A percentile compares a stretch with the other conserved stretches of the same genome.
Conservation (phyloP, 805 yeast species). For the Barnettozyma sucrosica region DNA sequence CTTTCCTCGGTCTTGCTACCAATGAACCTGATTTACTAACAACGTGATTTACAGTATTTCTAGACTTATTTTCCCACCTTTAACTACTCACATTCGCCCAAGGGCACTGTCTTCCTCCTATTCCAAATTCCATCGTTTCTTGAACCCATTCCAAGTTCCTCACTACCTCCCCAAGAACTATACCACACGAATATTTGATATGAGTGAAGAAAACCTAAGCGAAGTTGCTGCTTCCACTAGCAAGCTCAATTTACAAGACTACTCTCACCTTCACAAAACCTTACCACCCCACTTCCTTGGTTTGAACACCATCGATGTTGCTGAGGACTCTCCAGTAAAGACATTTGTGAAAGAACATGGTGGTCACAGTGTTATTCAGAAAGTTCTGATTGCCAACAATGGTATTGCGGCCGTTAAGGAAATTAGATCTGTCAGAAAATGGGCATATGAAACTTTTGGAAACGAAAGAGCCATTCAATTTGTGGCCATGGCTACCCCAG, state of each 20-base stretch:
- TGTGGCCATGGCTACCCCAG: slow-evolving; percentile 99
- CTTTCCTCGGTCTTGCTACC: background rate
- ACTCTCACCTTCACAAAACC: slow-evolving; percentile 30
- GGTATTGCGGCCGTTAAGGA: slow-evolving; percentile 99
- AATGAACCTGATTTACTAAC: background rate
- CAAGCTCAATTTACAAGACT: slow-evolving; percentile 28
- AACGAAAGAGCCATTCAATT: slow-evolving; percentile 90
- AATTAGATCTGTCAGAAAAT: slow-evolving; percentile 93
- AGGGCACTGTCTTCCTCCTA: slow-evolving; percentile 5
- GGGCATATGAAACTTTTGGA: slow-evolving; percentile 99
- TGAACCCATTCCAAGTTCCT: background rate
- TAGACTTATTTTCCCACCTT: slow-evolving; percentile 8
- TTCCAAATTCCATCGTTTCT: slow-evolving; percentile 1
- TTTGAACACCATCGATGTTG: slow-evolving; percentile 65
- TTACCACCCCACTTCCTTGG: slow-evolving; percentile 80
- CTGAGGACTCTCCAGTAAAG: slow-evolving; percentile 71
- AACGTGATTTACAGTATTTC: slow-evolving; percentile 6
- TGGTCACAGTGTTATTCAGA: slow-evolving; percentile 92
- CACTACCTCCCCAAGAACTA: background rate
- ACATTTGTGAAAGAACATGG: slow-evolving; percentile 80
- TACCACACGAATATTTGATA: slow-evolving; percentile 10
- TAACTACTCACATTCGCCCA: slow-evolving; percentile 6
- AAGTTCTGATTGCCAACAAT: slow-evolving; percentile 90
- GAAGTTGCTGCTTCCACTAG: slow-evolving; percentile 28
- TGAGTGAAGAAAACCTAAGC: slow-evolving; percentile 38